Percentiles rank a stretch among this genome's conserved stretches.
Conservation (phyloP, 2,329 filamentous ascomycete species). For the Metarhizium guizhouense region DNA sequence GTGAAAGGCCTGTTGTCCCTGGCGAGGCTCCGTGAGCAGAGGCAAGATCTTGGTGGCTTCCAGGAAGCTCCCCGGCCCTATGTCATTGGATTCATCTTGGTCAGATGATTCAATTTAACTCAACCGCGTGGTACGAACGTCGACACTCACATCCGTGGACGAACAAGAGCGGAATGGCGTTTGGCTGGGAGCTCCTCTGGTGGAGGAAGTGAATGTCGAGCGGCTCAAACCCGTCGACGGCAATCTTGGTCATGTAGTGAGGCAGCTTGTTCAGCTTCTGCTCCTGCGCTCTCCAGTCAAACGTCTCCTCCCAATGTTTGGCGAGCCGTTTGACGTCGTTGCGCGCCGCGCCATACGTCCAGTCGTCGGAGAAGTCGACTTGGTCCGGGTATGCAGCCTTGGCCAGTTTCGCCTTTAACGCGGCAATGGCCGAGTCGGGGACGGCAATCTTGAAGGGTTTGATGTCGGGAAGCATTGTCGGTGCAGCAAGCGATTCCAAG, state of each 20-base stretch:
- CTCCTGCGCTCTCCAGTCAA: slow-evolving; percentile 54
- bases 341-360: slow-evolving; percentile 21
- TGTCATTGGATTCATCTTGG: neutral
- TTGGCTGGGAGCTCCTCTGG: slow-evolving; percentile 37
- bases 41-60: slow-evolving; percentile 56
- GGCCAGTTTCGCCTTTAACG: slow-evolving; percentile 22
- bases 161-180: slow-evolving; percentile 57
- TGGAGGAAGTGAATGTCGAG: slow-evolving; percentile 58
- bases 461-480: slow-evolving; percentile 10
- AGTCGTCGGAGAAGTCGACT: slow-evolving; percentile 23
- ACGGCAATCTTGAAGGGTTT: slow-evolving; percentile 26
- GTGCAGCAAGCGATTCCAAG: neutral
- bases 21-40: slow-evolving; percentile 25
- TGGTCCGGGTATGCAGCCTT: slow-evolving; percentile 19
- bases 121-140: neutral
- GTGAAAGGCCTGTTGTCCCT: slow-evolving; percentile 38
- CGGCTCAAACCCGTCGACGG: slow-evolving; percentile 47
- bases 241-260: slow-evolving; percentile 44
- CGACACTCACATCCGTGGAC: slow-evolving; percentile 13
- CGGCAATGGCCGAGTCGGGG: slow-evolving; percentile 19
- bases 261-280: slow-evolving; percentile 47
- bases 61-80: slow-evolving; percentile 58
- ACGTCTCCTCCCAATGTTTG: slow-evolving; percentile 34
- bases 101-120: neutral
- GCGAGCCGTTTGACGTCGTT: slow-evolving; percentile 26